Evolutionary conservation across 805 yeast genomes (phyloP), one percentile per base, ranked within the genome.

Genomic region (Lachancea meyersii): DNA sequence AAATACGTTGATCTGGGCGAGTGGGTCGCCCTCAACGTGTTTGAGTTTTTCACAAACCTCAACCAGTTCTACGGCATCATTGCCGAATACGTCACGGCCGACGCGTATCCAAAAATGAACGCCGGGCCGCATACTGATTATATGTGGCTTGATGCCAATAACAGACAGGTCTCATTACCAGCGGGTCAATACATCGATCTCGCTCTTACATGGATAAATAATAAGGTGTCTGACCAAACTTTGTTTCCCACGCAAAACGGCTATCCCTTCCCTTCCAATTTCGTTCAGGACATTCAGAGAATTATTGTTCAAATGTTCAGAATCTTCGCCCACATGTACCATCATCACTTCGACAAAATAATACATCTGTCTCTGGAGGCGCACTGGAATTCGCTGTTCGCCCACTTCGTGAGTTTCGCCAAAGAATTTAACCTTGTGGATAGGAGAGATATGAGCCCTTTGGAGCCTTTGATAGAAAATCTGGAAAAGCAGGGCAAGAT

Each of bases 331-430:
- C 96, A 89, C 59, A 80, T 93, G 30, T 93, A 89, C 61, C 86
- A 87, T 65, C 87, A 88, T 61, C 98, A 93, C 62, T 93, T 88
- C 64, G 98, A 91, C 51, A 87, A 83, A 58, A 76, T 91, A 19
- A 79, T 91, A n/a, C 97, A 93, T 61, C 66, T 93, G 46, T 82
- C 95, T 1, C 64, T 93, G 46, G 98, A 93, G 61, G 96, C 97
- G 1, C 97, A 93, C 61, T 93, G 96, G 95, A 93, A 93, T 63
- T 89, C 97, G 3, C 86, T 89, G 54, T 93, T 94, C 65, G 93
- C 96, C 13, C 98, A 93, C 61, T 93, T 85, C 57, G 76, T 91
- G 34, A 82, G 95, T 41, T 86, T 93, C 57, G 77, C 84, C 11
- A 82, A 82, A 51, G 95, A 88, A 50, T 93, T 86, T 62, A 81